Percentiles rank a stretch among this genome's conserved stretches.
Conservation (phyloP, 371 early-diverging fungal species). For the Mortierella sp. region DNA sequence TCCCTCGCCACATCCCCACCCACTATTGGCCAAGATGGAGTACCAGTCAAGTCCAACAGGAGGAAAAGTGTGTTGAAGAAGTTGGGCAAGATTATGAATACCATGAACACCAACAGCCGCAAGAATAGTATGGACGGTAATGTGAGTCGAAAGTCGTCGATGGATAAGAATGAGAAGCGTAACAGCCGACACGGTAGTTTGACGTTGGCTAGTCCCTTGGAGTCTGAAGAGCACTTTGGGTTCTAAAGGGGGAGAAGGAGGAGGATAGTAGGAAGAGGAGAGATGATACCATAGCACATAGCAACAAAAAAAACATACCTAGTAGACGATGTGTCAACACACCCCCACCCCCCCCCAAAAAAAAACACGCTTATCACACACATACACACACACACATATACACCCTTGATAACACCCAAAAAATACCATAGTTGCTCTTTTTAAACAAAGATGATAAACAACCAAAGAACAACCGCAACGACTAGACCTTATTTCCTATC, state of each 20-base stretch:
- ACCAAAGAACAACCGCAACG: background rate
- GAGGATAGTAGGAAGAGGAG: background rate
- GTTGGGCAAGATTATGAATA: slow-evolving; percentile 50
- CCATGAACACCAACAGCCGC: slow-evolving; percentile 17
- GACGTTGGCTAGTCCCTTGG: slow-evolving; percentile 34
- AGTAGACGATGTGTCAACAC: background rate
- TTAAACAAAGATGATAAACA: background rate
- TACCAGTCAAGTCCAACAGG: slow-evolving; percentile 19
- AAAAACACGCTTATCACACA: background rate
- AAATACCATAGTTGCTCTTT: background rate
- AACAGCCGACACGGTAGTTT: slow-evolving; percentile 40
- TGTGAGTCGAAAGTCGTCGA: slow-evolving; percentile 5
- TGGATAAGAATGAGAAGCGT: slow-evolving; percentile 16
- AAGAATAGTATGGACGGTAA: slow-evolving; percentile 9
- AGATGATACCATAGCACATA: background rate
- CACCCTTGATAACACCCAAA: background rate
- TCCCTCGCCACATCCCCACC: background rate
- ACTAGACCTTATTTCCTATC: background rate
- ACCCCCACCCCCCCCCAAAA: background rate
- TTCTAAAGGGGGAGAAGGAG: background rate
- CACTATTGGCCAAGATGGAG: background rate
- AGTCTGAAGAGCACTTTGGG: slow-evolving; percentile 29
- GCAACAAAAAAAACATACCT: background rate
- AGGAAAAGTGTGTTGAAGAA: slow-evolving; percentile 48
- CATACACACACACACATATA: too few species aligned